These are phyloP conservation scores for Albizia julibrissin DNA, from an alignment of 306 rosid genomes.

Conservation along the genomic window DNA sequence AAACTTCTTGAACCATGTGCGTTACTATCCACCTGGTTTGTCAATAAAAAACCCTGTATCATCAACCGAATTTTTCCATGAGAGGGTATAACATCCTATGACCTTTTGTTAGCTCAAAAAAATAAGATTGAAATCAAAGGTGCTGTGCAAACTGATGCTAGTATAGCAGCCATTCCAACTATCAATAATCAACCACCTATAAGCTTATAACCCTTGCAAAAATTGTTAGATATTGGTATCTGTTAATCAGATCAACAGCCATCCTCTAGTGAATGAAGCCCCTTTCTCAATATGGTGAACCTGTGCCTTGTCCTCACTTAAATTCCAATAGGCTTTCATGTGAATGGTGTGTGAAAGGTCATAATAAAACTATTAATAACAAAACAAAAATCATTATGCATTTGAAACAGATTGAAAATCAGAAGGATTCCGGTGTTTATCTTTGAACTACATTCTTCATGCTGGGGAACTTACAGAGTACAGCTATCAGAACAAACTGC, in stretches of 20 bases:
- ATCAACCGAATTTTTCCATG: slow-evolving; percentile 98
- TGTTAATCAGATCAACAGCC: slow-evolving; percentile 43
- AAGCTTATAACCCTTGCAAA: slow-evolving; percentile 96
- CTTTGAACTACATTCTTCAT: no score
- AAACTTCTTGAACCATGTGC: slow-evolving; percentile 51
- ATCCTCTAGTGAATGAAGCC: no score
- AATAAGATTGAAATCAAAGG: slow-evolving; percentile 88
- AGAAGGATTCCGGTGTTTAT: no score
- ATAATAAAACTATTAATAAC: no score
- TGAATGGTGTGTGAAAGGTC: no score
- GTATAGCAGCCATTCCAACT: slow-evolving; percentile 98
- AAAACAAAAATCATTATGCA: no score
- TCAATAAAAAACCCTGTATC: slow-evolving; percentile 94
- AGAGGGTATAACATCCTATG: slow-evolving; percentile 92
- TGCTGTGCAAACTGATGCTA: slow-evolving; percentile 92
- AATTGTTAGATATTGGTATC: slow-evolving; percentile 81
- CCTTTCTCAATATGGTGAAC: no score
- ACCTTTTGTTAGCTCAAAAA: slow-evolving; percentile 91
- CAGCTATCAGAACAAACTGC: background rate
- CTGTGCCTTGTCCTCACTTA: no score
- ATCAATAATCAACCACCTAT: slow-evolving; percentile 95
- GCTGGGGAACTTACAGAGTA: no score
- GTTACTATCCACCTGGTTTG: slow-evolving; percentile 75
- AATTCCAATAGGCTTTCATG: no score
- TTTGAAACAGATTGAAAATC: no score